These are phyloP conservation scores for Lasiodiplodia gonubiensis DNA, from an alignment of 2,329 filamentous ascomycete species.

Conservation along the genomic window DNA sequence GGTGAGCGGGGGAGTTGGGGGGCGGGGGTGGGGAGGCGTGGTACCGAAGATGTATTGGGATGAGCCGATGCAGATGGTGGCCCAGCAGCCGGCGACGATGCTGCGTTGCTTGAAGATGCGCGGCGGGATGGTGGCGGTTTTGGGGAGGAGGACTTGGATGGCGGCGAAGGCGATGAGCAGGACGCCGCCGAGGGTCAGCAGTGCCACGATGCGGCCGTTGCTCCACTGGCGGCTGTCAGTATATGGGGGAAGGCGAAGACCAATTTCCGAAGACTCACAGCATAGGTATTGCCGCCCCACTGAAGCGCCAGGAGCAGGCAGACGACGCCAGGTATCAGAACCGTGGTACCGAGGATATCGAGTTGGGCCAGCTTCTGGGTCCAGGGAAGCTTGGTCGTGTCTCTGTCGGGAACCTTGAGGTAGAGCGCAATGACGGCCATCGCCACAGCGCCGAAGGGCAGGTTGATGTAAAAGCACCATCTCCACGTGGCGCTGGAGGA, in stretches of 20 bases:
- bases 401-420: slow-evolving; percentile 40
- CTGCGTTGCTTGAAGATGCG: slow-evolving; percentile 44
- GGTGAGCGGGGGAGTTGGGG: slow-evolving; percentile 1
- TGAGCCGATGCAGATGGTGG: slow-evolving; percentile 36
- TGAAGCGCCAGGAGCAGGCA: slow-evolving; percentile 44
- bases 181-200: background rate
- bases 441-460: slow-evolving; percentile 52
- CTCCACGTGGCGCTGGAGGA: slow-evolving; percentile 42
- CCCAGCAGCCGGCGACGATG: slow-evolving; percentile 38
- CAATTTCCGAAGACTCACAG: background rate
- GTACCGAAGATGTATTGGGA: slow-evolving; percentile 5
- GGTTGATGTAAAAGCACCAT: slow-evolving; percentile 51
- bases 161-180: slow-evolving; percentile 37
- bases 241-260: too few relatives aligned
- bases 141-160: slow-evolving; percentile 39
- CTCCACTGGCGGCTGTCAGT: background rate
- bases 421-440: slow-evolving; percentile 48
- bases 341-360: slow-evolving; percentile 39
- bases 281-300: slow-evolving; percentile 40
- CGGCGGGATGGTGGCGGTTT: slow-evolving; percentile 44
- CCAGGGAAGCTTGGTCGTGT: slow-evolving; percentile 37
- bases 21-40: slow-evolving; percentile 1
- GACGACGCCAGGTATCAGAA: slow-evolving; percentile 43
- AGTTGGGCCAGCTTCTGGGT: slow-evolving; percentile 29
- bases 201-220: background rate